Evolutionary conservation across 805 yeast genomes (phyloP).

Genomic region (Kuraishia borneana): DNA sequence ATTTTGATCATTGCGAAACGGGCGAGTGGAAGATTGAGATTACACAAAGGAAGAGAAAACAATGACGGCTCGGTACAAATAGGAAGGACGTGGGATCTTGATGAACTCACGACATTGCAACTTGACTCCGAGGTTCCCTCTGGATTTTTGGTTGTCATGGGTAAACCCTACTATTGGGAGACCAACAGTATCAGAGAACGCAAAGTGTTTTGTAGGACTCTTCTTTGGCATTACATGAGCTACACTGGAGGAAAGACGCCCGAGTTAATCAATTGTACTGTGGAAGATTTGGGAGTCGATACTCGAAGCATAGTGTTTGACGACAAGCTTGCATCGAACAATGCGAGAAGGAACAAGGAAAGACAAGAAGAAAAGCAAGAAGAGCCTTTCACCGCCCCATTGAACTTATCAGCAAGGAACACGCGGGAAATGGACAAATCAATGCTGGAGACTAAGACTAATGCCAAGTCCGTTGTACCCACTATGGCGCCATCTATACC

Average conservation of each 20-base stretch:
- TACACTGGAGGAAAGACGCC: constrained; percentile 49
- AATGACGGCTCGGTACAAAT: constrained; percentile 69
- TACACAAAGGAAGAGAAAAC: constrained; percentile 82
- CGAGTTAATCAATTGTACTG: constrained; percentile 36
- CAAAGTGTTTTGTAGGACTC: constrained; percentile 41
- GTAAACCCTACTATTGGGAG: constrained; percentile 81
- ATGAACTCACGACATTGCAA: constrained; percentile 49
- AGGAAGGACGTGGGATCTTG: constrained; percentile 87
- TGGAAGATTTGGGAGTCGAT: constrained; percentile 4
- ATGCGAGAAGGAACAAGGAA: too few relatives aligned
- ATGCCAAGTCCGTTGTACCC: too few relatives aligned
- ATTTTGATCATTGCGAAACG: constrained; percentile 51
- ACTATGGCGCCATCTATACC: too few relatives aligned
- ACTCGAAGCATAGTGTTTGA: neutral
- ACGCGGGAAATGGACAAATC: neutral
- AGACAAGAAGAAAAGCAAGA: too few relatives aligned
- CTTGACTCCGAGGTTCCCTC: constrained; percentile 39
- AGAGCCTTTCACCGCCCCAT: neutral
- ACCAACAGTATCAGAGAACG: constrained; percentile 48
- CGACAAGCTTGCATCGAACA: too few relatives aligned
- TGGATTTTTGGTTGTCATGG: constrained; percentile 51
- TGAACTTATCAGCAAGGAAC: neutral
- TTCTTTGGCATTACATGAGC: constrained; percentile 41
- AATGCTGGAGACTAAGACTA: too few relatives aligned
- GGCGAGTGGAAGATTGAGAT: constrained; percentile 51